These are phyloP conservation scores for Nitzschia sp. DNA, from an alignment of 108 stramenopile genomes.

Conservation along the genomic window DNA sequence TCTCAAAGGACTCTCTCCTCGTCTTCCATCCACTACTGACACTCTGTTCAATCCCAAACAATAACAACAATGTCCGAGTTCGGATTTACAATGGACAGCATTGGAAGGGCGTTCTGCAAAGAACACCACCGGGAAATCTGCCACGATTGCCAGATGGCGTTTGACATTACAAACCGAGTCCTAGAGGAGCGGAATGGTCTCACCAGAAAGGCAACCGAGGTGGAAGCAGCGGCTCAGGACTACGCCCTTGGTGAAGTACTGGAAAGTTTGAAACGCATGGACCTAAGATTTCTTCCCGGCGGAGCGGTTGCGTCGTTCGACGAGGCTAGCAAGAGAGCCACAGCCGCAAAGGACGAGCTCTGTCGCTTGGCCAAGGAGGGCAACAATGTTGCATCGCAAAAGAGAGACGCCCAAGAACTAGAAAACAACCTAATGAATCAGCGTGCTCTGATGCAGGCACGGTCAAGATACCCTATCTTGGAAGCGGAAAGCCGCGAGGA, in stretches of 20 bases:
- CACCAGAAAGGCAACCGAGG: constrained; percentile 12
- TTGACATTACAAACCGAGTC: constrained; percentile 23
- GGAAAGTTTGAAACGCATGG: constrained; percentile 26
- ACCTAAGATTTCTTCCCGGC: constrained; percentile 18
- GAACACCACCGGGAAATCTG: constrained; percentile 31
- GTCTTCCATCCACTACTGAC: too few species aligned
- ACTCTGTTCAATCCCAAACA: too few species aligned
- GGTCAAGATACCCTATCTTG: constrained; percentile 18
- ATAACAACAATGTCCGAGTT: too few species aligned
- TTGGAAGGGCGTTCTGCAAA: constrained; percentile 38
- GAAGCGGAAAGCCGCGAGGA: constrained; percentile 32
- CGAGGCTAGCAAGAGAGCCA: not conserved
- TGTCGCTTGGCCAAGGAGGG: not conserved
- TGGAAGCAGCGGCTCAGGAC: constrained; percentile 21
- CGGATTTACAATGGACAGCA: constrained; percentile 19
- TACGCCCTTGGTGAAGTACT: constrained; percentile 6
- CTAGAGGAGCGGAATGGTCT: constrained; percentile 35
- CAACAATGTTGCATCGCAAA: not conserved
- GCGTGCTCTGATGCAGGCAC: constrained; percentile 19
- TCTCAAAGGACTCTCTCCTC: too few species aligned
- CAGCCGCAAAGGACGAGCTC: constrained; percentile 10
- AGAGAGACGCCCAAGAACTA: not conserved
- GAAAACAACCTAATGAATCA: not conserved
- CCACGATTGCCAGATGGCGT: constrained; percentile 34
- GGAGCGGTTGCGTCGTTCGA: not conserved